A percentile compares a stretch with the other conserved stretches of the same genome.
These are phyloP conservation scores for Hypoxylon rickii DNA, from an alignment of 495 filamentous ascomycete species.

Conservation along the genomic window DNA sequence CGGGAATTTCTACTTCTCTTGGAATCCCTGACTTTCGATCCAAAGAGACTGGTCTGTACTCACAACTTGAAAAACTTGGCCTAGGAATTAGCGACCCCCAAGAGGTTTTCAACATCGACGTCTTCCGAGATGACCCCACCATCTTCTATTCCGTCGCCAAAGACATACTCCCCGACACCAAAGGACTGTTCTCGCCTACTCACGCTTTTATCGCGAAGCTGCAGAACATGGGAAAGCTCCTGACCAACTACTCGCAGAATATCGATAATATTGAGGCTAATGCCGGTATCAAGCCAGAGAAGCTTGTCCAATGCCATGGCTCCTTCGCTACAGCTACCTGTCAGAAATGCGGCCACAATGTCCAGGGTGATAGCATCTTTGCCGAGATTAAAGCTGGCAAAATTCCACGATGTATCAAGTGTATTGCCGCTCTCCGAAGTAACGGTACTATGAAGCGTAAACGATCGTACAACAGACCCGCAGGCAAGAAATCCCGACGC, in stretches of 20 bases:
- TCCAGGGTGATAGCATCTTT: conserved; percentile 78
- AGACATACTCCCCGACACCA: conserved; percentile 80
- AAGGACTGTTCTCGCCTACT: conserved; percentile 77
- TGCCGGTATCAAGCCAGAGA: conserved; percentile 80
- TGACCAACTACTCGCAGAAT: conserved; percentile 98
- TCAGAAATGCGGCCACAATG: conserved; percentile 76
- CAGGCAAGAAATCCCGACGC: conserved; percentile 68
- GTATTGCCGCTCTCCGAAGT: conserved; percentile 47
- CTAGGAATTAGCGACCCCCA: conserved; percentile 78
- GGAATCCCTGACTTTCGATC: conserved; percentile 90
- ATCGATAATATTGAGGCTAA: conserved; percentile 95
- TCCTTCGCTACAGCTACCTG: conserved; percentile 93
- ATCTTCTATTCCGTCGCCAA: conserved; percentile 93
- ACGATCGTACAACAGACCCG: conserved; percentile 64
- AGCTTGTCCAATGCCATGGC: conserved; percentile 94
- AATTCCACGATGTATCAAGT: conserved; percentile 67
- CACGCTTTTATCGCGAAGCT: conserved; percentile 96
- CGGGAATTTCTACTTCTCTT: conserved; percentile 88
- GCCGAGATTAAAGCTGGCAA: conserved; percentile 74
- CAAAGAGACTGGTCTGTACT: conserved; percentile 84
- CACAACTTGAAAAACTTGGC: conserved; percentile 71
- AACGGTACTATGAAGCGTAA: conserved; percentile 67
- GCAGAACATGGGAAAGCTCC: conserved; percentile 83
- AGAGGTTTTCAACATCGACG: conserved; percentile 88
- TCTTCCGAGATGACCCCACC: conserved; percentile 83